Conservation (phyloP, 2,329 filamentous ascomycete species). For the Calonectria pteridis region DNA sequence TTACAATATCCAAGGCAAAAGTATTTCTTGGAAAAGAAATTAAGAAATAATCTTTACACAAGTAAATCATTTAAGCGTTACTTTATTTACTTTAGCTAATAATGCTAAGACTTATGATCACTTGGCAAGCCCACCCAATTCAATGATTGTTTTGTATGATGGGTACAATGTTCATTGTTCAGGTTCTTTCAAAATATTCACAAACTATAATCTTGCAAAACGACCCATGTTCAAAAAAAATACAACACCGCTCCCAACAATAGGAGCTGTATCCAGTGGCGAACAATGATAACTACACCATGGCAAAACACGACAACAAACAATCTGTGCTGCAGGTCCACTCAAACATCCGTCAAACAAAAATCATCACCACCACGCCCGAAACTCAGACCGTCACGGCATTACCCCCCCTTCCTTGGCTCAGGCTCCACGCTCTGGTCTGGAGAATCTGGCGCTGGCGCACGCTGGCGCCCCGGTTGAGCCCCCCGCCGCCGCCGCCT, state of each 20-base stretch:
- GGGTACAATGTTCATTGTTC: background rate
- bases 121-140: too few species aligned
- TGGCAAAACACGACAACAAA: background rate
- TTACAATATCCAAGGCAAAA: too few species aligned
- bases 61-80: too few species aligned
- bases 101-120: too few species aligned
- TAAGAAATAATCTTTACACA: too few species aligned
- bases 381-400: constrained; percentile 20
- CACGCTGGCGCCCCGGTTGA: constrained; percentile 24
- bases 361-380: background rate
- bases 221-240: background rate
- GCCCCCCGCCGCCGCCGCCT: background rate
- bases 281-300: background rate
- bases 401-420: constrained; percentile 25
- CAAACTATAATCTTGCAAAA: background rate
- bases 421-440: constrained; percentile 41
- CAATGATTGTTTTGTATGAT: background rate
- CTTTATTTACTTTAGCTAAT: too few species aligned
- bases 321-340: background rate
- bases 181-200: background rate
- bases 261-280: background rate
- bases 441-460: constrained; percentile 42
- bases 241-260: background rate
- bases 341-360: background rate
- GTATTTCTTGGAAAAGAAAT: too few species aligned